phyloP scores from a whole-genome alignment of 129 eudicot genomes.

The Dittrichia graveolens region DNA sequence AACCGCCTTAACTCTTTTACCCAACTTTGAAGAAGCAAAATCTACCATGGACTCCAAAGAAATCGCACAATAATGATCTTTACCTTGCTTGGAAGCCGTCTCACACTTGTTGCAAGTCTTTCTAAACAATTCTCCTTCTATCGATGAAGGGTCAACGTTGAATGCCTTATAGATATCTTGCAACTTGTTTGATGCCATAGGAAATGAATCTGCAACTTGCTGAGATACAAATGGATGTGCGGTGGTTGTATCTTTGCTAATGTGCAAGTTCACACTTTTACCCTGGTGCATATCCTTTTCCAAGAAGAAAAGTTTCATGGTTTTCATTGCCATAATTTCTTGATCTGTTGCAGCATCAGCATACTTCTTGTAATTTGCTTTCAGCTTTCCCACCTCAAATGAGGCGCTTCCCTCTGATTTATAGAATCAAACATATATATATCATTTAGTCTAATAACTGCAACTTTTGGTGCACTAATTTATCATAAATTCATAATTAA shows the following conservation, averaged over 20 bases:
- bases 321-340: too few relatives aligned
- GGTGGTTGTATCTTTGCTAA: neutral
- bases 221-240: conserved; percentile 35
- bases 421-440: too few relatives aligned
- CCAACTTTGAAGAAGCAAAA: conserved; percentile 41
- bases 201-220: conserved; percentile 24
- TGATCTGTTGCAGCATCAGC: too few relatives aligned
- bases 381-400: too few relatives aligned
- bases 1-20: conserved; percentile 41
- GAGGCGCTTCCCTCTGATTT: too few relatives aligned
- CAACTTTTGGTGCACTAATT: too few relatives aligned
- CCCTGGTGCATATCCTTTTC: too few relatives aligned
- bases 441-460: too few relatives aligned
- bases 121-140: conserved; percentile 36
- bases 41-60: conserved; percentile 59
- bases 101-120: conserved; percentile 43
- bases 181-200: conserved; percentile 42
- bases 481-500: too few relatives aligned
- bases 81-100: conserved; percentile 38
- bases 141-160: conserved; percentile 26
- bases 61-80: conserved; percentile 51
- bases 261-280: too few relatives aligned
- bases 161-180: conserved; percentile 31
- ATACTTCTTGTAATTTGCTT: too few relatives aligned
- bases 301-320: too few relatives aligned